Percentiles rank a stretch among this genome's conserved stretches.
Conservation (phyloP, 2,329 filamentous ascomycete genomes). For the Truncatella angustata region DNA sequence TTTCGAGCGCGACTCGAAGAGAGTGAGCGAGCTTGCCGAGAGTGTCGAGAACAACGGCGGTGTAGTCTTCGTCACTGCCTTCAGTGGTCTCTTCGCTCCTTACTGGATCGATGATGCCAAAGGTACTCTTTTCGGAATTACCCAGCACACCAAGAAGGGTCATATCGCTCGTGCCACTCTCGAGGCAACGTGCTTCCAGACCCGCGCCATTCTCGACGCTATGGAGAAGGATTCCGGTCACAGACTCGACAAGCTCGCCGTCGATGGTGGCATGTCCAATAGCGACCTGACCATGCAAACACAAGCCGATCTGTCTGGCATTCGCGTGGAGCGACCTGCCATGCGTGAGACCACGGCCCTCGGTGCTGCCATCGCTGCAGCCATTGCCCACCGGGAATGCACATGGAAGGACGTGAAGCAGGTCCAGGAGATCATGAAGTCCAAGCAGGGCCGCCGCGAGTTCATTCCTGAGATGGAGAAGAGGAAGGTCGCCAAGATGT, state of each 20-base stretch:
- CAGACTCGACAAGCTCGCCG: conserved; percentile 70
- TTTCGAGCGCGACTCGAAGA: conserved; percentile 51
- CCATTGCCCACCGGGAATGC: conserved; percentile 72
- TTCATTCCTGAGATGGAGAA: conserved; percentile 66
- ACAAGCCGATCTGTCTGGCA: conserved; percentile 80
- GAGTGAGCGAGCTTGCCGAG: conserved; percentile 50
- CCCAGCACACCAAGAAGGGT: conserved; percentile 78
- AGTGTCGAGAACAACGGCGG: conserved; percentile 72
- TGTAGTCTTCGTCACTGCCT: conserved; percentile 84
- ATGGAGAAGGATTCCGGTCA: conserved; percentile 86
- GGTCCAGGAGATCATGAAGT: conserved; percentile 63
- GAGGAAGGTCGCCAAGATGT: conserved; percentile 40
- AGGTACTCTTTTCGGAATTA: conserved; percentile 84
- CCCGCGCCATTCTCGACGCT: conserved; percentile 84
- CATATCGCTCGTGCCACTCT: conserved; percentile 88
- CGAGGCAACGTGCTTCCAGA: conserved; percentile 90
- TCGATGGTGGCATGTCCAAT: conserved; percentile 88
- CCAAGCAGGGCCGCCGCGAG: conserved; percentile 64
- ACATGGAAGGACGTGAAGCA: conserved; percentile 77
- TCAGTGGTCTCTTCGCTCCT: conserved; percentile 85
- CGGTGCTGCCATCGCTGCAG: conserved; percentile 84
- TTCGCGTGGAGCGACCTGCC: conserved; percentile 77
- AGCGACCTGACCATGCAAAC: conserved; percentile 89
- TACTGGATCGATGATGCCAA: conserved; percentile 95
- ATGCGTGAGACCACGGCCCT: conserved; percentile 92